A percentile compares a stretch with the other conserved stretches of the same genome.
Conservation (phyloP, 345 rosid species). For the Rhodomyrtus tomentosa region DNA sequence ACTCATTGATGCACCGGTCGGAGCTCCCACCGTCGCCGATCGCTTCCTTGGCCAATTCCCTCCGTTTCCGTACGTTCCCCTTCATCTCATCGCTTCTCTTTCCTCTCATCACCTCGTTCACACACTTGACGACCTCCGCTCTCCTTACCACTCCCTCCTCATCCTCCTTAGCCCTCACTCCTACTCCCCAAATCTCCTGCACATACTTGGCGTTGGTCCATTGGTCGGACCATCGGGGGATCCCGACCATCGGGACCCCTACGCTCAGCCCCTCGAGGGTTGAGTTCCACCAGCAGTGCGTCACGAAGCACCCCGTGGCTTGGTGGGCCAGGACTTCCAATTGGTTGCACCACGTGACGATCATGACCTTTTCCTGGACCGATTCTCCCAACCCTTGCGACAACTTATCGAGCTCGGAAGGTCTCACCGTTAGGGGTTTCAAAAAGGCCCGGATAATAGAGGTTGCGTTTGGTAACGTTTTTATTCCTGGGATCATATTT, state of each 20-base stretch:
- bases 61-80: slow-evolving; percentile 43
- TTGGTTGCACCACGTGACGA: slow-evolving; percentile 61
- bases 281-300: neutral
- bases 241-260: slow-evolving; percentile 55
- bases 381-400: slow-evolving; percentile 39
- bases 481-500: too few relatives aligned
- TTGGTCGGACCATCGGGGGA: slow-evolving; percentile 70
- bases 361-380: slow-evolving; percentile 24
- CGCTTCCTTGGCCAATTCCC: slow-evolving; percentile 31
- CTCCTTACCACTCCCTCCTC: slow-evolving; percentile 45
- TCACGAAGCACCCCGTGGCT: slow-evolving; percentile 4
- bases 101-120: slow-evolving; percentile 57
- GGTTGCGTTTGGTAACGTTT: too few relatives aligned
- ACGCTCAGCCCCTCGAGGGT: slow-evolving; percentile 60
- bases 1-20: slow-evolving; percentile 29
- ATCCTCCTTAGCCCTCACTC: slow-evolving; percentile 44
- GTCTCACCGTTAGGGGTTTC: too few relatives aligned
- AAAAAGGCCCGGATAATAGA: too few relatives aligned
- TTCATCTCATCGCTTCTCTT: slow-evolving; percentile 27
- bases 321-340: slow-evolving; percentile 43
- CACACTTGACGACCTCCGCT: slow-evolving; percentile 33
- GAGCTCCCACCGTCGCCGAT: slow-evolving; percentile 57
- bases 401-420: slow-evolving; percentile 31
- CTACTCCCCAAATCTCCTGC: slow-evolving; percentile 55
- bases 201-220: slow-evolving; percentile 46